Base-by-base conservation (phyloP, 2,329 filamentous ascomycete genomes). In the Neodidymelliopsis sp. region DNA sequence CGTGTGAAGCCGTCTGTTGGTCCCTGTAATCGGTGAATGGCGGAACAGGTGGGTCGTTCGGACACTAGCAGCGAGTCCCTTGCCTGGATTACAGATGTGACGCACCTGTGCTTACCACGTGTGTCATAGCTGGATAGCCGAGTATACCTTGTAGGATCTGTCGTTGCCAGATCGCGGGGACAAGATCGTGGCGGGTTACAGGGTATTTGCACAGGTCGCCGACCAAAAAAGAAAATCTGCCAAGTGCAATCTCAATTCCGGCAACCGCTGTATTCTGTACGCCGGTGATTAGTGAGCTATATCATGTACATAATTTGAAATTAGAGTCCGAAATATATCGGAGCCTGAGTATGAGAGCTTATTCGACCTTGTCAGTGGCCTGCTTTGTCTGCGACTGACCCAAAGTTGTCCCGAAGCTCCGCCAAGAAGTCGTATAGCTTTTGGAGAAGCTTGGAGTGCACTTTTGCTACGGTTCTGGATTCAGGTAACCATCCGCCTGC, bases 141-240 rank as follows among this genome's bases (percentile, higher is more conserved):
- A 52, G 27, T 27, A n/a, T 16, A n/a, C 36, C 40, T 24, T 40
- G 47, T 41, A 42, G 18, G 48, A 42, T 46, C 48, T 46, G 48
- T 46, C 28, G 37, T 46, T 42, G 31, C 49, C 45, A 48, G 53
- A 56, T 56, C 49, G 53, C 41, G 46, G 49, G 53, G 45, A 39
- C 38, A 30, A 42, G 31, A 47, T 48, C 45, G 45, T 56, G 53
- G 53, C 48, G 40, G 38, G 15, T 5, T 49, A 44, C 44, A 42
- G 53, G 20, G 39, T 42, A 27, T 39, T 28, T 45, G 43, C 37
- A 16, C 24, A 48, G 30, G 38, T 48, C 35, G 42, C 47, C 46
- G 47, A 44, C 35, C 31, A 36, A 30, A 52, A 52, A 55, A 47
- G 38, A 41, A 51, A 54, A 25, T 3, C 31, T n/a, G 34, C 39